These are phyloP conservation scores for Kwoniella newhampshirensis DNA, from an alignment of 768 basidiomycete genomes.

Conservation along the genomic window DNA sequence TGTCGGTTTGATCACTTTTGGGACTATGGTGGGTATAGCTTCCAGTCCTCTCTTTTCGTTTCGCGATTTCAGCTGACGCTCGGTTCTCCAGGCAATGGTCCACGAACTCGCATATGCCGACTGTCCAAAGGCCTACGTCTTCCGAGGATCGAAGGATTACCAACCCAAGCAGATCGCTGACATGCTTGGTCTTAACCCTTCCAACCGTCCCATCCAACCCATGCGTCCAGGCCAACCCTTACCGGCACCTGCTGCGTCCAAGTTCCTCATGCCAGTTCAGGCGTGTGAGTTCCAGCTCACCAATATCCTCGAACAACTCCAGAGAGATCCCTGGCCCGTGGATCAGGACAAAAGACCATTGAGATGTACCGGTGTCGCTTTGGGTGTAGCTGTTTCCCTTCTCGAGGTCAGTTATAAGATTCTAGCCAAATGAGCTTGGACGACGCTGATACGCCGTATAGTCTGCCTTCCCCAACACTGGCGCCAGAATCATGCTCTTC, in stretches of 20 bases:
- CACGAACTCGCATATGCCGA: conserved; percentile 96
- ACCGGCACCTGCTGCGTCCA: conserved; percentile 49
- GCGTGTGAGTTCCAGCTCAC: conserved; percentile 97
- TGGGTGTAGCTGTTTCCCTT: conserved; percentile 88
- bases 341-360: conserved; percentile 89
- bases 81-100: conserved; percentile 73
- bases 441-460: conserved; percentile 28
- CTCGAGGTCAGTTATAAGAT: conserved; percentile 65
- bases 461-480: conserved; percentile 92
- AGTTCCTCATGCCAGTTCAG: conserved; percentile 86
- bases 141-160: conserved; percentile 97
- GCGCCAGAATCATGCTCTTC: conserved; percentile 93
- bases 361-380: conserved; percentile 90
- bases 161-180: conserved; percentile 94
- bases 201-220: conserved; percentile 50
- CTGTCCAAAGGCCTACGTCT: conserved; percentile 97
- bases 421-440: not conserved
- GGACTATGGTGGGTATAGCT: conserved; percentile 77
- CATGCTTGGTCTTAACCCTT: conserved; percentile 82
- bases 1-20: conserved; percentile 92
- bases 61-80: not conserved
- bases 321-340: conserved; percentile 95
- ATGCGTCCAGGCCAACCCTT: conserved; percentile 52
- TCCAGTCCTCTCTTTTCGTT: not conserved
- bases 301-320: conserved; percentile 79